Evolutionary conservation across 2,329 filamentous ascomycete species (phyloP).

Genomic region (Trichoderma atroviride): DNA sequence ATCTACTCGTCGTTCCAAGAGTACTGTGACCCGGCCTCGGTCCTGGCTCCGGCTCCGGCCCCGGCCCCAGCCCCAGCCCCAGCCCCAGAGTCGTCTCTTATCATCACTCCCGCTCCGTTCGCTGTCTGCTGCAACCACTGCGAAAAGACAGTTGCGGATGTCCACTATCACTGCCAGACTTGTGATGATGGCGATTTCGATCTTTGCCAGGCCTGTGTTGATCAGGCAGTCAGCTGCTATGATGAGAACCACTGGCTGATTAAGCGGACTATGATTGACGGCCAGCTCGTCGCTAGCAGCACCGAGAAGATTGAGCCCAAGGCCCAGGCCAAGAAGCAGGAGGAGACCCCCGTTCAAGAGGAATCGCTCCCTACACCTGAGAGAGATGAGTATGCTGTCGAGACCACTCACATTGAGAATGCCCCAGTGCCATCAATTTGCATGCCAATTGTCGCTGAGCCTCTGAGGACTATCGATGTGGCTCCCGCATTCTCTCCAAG

Average conservation of each 20-base stretch:
- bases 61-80: not conserved
- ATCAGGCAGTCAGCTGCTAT: constrained; percentile 74
- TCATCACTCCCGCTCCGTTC: constrained; percentile 50
- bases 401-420: constrained; percentile 15
- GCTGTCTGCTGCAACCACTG: constrained; percentile 95
- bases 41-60: too few relatives aligned
- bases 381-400: not conserved
- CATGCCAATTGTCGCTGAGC: not conserved
- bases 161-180: constrained; percentile 91
- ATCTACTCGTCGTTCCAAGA: constrained; percentile 15
- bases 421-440: constrained; percentile 14
- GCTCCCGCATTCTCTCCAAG: constrained; percentile 27
- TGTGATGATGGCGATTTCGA: constrained; percentile 96
- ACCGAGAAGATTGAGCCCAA: constrained; percentile 79
- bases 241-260: constrained; percentile 88
- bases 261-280: constrained; percentile 80
- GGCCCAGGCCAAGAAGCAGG: constrained; percentile 41
- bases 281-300: constrained; percentile 78
- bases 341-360: constrained; percentile 32
- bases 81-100: not conserved
- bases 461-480: not conserved
- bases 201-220: constrained; percentile 79
- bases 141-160: constrained; percentile 73
- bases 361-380: constrained; percentile 26
- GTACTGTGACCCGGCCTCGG: not conserved